A percentile compares a stretch with the other conserved stretches of the same genome.
phyloP scores from a whole-genome alignment of 1,284 basidiomycete species.

The Cryptococcus hybrid region DNA sequence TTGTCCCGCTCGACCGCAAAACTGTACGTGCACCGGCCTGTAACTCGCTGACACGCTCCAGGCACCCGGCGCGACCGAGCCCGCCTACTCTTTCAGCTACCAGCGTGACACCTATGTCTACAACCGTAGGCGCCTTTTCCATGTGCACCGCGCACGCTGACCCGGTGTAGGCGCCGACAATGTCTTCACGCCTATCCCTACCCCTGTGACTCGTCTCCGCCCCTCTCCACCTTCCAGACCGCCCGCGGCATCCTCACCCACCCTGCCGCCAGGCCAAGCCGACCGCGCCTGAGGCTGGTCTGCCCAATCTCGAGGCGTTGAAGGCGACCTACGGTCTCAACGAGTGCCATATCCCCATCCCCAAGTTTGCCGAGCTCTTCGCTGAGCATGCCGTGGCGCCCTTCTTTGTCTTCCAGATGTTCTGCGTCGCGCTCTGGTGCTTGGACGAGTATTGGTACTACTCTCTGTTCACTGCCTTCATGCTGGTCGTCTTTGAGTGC shows the following conservation, averaged over 20 bases:
- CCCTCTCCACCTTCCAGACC: constrained; percentile 66
- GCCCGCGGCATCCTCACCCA: constrained; percentile 55
- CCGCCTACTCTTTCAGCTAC: constrained; percentile 85
- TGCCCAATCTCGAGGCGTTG: constrained; percentile 52
- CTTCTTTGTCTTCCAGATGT: constrained; percentile 95
- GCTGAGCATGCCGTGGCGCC: constrained; percentile 89
- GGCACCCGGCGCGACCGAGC: constrained; percentile 52
- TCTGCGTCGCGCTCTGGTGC: constrained; percentile 93
- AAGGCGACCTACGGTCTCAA: constrained; percentile 75
- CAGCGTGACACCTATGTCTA: constrained; percentile 93
- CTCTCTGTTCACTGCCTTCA: constrained; percentile 92
- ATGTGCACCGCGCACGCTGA: background rate
- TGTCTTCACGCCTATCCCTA: constrained; percentile 81
- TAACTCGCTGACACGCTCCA: background rate
- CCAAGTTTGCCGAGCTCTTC: constrained; percentile 84
- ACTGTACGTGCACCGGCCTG: constrained; percentile 34
- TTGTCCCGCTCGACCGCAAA: constrained; percentile 73
- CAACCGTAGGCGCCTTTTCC: constrained; percentile 41
- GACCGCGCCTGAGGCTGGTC: background rate
- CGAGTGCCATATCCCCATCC: constrained; percentile 93
- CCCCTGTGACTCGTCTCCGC: constrained; percentile 73
- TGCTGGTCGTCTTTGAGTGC: constrained; percentile 95
- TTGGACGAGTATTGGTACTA: constrained; percentile 99
- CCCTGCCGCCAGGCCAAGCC: constrained; percentile 33
- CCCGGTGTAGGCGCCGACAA: constrained; percentile 53